Evolutionary conservation across 805 yeast species (phyloP).

Genomic region (Candida andamanensis): DNA sequence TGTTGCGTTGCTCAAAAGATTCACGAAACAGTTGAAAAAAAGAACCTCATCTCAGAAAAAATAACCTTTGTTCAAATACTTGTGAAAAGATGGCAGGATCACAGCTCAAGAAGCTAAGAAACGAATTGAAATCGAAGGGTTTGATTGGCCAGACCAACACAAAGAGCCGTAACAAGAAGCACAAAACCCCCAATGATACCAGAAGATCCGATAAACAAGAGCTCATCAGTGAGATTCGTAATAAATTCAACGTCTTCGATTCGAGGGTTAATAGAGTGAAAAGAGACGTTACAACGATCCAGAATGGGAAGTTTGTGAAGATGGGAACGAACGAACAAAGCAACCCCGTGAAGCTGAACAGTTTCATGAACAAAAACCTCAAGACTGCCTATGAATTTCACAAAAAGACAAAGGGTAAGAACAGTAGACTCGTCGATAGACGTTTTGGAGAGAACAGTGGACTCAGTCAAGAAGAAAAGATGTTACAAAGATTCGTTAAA

Average conservation of each 20-base stretch:
- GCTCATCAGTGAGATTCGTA: slow-evolving; percentile 56
- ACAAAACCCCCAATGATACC: slow-evolving; percentile 52
- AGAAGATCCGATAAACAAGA: slow-evolving; percentile 65
- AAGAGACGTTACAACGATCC: slow-evolving; percentile 41
- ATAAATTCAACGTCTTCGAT: slow-evolving; percentile 88
- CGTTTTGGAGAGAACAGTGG: slow-evolving; percentile 87
- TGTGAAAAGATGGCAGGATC: slow-evolving; percentile 70
- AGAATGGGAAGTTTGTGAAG: slow-evolving; percentile 40
- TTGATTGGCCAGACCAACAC: slow-evolving; percentile 80
- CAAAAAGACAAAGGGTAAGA: slow-evolving; percentile 58
- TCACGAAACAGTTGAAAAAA: too few relatives aligned
- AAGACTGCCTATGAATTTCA: slow-evolving; percentile 62
- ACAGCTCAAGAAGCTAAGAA: slow-evolving; percentile 78
- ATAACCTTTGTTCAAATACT: too few relatives aligned
- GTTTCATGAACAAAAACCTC: slow-evolving; percentile 37
- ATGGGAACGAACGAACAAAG: slow-evolving; percentile 36
- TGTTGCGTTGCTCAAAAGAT: too few relatives aligned
- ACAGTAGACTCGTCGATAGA: slow-evolving; percentile 76
- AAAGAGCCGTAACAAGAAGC: slow-evolving; percentile 50
- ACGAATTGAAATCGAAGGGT: slow-evolving; percentile 70
- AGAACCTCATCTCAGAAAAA: slow-evolving; percentile 8
- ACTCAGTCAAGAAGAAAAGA: slow-evolving; percentile 83
- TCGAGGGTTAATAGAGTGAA: slow-evolving; percentile 65
- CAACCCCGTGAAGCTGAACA: slow-evolving; percentile 26
- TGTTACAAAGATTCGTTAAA: slow-evolving; percentile 90